phyloP scores from a whole-genome alignment of 305 asterid species.

The Fraxinus ornus region DNA sequence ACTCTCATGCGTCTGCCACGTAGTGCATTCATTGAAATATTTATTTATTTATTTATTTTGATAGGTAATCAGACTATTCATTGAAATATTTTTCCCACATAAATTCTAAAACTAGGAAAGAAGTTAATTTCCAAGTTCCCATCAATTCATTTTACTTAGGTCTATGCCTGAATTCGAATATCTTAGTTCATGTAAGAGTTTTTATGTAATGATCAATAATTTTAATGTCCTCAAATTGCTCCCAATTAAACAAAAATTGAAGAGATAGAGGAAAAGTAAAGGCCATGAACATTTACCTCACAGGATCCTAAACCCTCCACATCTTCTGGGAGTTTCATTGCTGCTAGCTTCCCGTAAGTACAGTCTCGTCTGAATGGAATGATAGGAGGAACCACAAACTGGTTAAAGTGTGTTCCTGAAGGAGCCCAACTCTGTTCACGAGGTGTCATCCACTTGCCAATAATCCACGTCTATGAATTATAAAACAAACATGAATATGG shows the following conservation, averaged over 20 bases:
- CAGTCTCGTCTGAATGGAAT: slow-evolving; percentile 79
- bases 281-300: slow-evolving; percentile 46
- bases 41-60: no score
- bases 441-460: slow-evolving; percentile 84
- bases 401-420: slow-evolving; percentile 76
- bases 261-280: neutral
- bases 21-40: no score
- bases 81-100: neutral
- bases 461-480: slow-evolving; percentile 64
- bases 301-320: slow-evolving; percentile 77
- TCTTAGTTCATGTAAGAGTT: neutral
- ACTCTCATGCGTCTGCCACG: no score
- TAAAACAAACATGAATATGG: neutral
- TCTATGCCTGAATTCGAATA: neutral
- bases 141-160: neutral
- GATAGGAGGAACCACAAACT: slow-evolving; percentile 84
- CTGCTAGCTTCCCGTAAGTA: slow-evolving; percentile 73
- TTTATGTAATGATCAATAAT: neutral
- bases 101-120: neutral
- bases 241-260: neutral
- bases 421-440: slow-evolving; percentile 82
- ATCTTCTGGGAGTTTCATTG: slow-evolving; percentile 76
- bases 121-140: neutral
- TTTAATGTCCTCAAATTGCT: neutral
- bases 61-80: neutral